Conservation (phyloP, 345 rosid genomes). For the Noccaea bulbosa region DNA sequence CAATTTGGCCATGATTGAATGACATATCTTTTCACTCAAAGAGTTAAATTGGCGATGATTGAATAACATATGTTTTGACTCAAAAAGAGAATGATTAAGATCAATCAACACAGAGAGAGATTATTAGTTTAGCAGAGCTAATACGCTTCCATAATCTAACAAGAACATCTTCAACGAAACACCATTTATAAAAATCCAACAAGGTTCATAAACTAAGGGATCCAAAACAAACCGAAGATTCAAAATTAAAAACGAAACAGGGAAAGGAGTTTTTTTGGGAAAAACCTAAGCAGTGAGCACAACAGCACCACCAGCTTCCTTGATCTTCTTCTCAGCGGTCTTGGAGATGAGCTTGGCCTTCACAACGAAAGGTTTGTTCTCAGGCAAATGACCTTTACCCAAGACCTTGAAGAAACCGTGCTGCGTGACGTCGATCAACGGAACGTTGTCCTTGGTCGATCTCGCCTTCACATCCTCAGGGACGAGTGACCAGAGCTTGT, state of each 20-base stretch:
- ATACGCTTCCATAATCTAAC: not conserved
- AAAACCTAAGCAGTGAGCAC: constrained; percentile 73
- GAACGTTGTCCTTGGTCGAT: constrained; percentile 63
- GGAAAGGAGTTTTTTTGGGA: no score
- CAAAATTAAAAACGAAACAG: not conserved
- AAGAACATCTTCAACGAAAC: not conserved
- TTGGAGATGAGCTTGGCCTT: constrained; percentile 81
- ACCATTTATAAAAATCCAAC: constrained; percentile 26
- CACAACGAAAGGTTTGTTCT: constrained; percentile 68
- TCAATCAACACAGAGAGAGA: not conserved
- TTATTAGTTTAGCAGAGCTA: not conserved
- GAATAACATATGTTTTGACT: no score
- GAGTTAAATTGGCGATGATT: not conserved
- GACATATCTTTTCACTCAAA: not conserved
- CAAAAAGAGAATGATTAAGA: not conserved
- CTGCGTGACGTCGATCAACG: constrained; percentile 74
- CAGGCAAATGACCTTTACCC: constrained; percentile 78
- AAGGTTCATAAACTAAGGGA: constrained; percentile 20
- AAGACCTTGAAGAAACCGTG: constrained; percentile 82
- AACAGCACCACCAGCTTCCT: constrained; percentile 83
- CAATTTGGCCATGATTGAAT: not conserved
- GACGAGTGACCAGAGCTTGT: constrained; percentile 78
- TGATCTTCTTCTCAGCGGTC: constrained; percentile 81
- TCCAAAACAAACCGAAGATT: constrained; percentile 24
- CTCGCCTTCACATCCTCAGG: constrained; percentile 68